Evolutionary conservation across 2,329 filamentous ascomycete species (phyloP), one percentile per base, ranked within the genome.

Genomic region (Chaetomiaceae sp.): DNA sequence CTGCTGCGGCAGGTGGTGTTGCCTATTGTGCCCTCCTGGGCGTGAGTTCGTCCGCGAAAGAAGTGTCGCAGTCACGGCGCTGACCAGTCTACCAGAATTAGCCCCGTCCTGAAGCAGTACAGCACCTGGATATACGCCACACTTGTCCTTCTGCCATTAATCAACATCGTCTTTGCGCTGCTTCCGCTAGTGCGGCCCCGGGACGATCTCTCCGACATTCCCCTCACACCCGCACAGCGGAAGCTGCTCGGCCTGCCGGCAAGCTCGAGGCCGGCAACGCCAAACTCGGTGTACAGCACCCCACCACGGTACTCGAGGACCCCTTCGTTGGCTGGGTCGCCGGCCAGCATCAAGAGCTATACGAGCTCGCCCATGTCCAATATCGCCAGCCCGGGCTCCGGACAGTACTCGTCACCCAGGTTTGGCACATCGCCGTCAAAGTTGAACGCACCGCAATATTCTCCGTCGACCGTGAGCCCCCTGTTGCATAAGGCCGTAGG

Each of bases 201-300:
- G 61, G 94, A 97, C 69, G 80, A 90, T 58, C 79, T 96, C 58
- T 76, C 84, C 69, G 94, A 99, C 68, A 95, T 99, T 46, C 84
- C 92, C 56, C 80, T 99, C 60, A 96, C 92, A 1, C 85, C 89
- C n/a, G 84, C 85, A 11, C 94, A 97, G 74, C 87, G 92, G 56
- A 79, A 85, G 58, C 80, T 96, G 13, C 82, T 99, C 47, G 91
- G 90, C 43, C 81, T 99, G 3, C 80, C 86, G 34, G 85, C 89
- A 2, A 81, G 78, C 54, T 76, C 78, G 2, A 71, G 73, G 2
- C 74, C 80, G 2, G 80, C 86, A 0, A 87, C 85, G 0, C 85
- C 89, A 2, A 78, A 80, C 48, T 84, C 86, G 37, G 80, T 81
- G 53, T 95, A 89, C 70, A 84, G 86, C 62, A 96, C 92, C 0